Conservation (phyloP, 106 monocot species). For the Phalaenopsis equestris region DNA sequence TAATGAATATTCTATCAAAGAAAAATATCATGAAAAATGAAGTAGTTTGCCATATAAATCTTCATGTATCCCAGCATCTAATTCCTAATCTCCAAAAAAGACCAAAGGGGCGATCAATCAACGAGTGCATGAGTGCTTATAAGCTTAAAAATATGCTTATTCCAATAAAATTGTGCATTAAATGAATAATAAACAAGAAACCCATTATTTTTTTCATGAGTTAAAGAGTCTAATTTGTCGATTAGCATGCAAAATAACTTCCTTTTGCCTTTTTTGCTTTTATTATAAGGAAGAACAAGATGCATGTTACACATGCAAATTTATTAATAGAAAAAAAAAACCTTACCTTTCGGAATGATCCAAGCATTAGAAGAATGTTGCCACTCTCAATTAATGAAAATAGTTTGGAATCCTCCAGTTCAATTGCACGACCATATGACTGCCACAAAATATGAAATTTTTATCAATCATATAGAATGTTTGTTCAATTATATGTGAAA, state of each 20-base stretch:
- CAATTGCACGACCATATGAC: conserved; percentile 88
- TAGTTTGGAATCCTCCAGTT: conserved; percentile 56
- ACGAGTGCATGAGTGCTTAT: background rate
- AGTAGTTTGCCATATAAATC: background rate
- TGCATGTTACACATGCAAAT: background rate
- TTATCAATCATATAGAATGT: conserved; percentile 1
- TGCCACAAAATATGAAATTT: conserved; percentile 19
- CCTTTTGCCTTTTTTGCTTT: background rate
- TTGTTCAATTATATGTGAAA: background rate
- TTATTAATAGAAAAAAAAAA: background rate
- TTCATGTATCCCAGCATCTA: background rate
- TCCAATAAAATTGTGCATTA: background rate
- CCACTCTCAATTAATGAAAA: conserved; percentile 89
- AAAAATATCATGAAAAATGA: background rate
- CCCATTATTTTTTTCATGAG: background rate
- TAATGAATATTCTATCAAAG: background rate
- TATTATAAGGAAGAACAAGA: background rate
- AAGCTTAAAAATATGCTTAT: background rate
- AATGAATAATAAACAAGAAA: background rate
- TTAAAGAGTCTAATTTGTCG: background rate
- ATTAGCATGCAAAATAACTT: background rate
- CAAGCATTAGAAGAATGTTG: conserved; percentile 80
- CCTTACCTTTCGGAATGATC: conserved; percentile 72
- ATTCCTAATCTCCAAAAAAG: background rate
- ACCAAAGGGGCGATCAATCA: background rate